phyloP scores from a whole-genome alignment of 2,329 filamentous ascomycete genomes.

The Fonsecaea erecta region DNA sequence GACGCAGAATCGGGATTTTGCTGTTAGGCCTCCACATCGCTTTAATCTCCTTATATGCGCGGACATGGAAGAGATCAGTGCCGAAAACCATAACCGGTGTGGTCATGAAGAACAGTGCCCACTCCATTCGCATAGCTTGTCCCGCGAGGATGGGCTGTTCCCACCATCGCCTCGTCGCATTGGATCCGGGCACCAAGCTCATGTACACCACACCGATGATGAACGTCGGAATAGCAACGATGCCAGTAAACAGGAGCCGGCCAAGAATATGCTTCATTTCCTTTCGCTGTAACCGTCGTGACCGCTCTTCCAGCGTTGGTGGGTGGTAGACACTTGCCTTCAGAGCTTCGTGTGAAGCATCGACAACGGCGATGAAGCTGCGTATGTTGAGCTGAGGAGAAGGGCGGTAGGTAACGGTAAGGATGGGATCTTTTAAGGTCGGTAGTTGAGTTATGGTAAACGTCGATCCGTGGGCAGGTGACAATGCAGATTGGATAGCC shows the following conservation, averaged over 20 bases:
- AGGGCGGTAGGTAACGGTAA: conserved; percentile 74
- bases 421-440: conserved; percentile 66
- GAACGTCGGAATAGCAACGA: conserved; percentile 79
- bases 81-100: conserved; percentile 87
- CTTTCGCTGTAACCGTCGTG: conserved; percentile 70
- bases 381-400: conserved; percentile 74
- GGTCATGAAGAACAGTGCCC: conserved; percentile 78
- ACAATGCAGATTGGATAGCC: conserved; percentile 36
- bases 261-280: conserved; percentile 71
- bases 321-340: conserved; percentile 74
- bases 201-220: conserved; percentile 89
- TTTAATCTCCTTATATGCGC: conserved; percentile 77
- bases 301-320: conserved; percentile 81
- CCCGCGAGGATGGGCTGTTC: conserved; percentile 74
- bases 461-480: conserved; percentile 45
- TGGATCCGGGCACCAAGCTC: conserved; percentile 70
- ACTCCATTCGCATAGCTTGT: conserved; percentile 72
- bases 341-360: conserved; percentile 68
- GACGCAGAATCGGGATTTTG: conserved; percentile 69
- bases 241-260: conserved; percentile 71
- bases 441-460: conserved; percentile 58
- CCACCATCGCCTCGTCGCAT: conserved; percentile 66
- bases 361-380: conserved; percentile 70
- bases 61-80: conserved; percentile 80
- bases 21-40: conserved; percentile 78